Conservation (phyloP, 306 rosid species). For the Macrotyloma uniflorum region DNA sequence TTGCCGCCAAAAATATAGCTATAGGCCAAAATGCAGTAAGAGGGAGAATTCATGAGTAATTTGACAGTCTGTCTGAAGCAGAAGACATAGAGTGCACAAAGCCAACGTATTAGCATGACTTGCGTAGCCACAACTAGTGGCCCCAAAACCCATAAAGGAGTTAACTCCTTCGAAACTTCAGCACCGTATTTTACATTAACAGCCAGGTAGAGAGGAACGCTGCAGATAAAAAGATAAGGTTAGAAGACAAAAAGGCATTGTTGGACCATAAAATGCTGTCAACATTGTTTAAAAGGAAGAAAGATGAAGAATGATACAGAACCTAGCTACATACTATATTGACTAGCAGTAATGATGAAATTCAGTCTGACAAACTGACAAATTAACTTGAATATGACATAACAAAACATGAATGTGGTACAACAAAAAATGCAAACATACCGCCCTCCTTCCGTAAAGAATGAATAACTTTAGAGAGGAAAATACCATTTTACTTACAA, state of each 20-base stretch:
- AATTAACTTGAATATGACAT: conserved; percentile 18
- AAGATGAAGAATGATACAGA: conserved; percentile 16
- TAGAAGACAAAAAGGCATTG: conserved; percentile 24
- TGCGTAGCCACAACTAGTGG: conserved; percentile 69
- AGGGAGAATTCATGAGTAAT: conserved; percentile 62
- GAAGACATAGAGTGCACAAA: conserved; percentile 66
- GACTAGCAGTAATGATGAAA: conserved; percentile 17
- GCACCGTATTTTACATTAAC: conserved; percentile 71
- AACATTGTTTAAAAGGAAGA: conserved; percentile 16
- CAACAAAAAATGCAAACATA: background rate
- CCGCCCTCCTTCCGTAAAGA: conserved; percentile 7
- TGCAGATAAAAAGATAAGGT: conserved; percentile 55
- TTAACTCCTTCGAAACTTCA: conserved; percentile 84
- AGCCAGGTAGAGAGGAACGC: conserved; percentile 76
- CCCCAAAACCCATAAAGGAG: conserved; percentile 89
- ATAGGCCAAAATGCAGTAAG: conserved; percentile 57
- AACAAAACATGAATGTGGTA: conserved; percentile 7
- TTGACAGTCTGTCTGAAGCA: conserved; percentile 70
- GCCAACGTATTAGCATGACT: conserved; percentile 57
- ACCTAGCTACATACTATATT: background rate
- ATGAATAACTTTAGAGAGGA: conserved; percentile 21
- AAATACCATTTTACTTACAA: conserved; percentile 67
- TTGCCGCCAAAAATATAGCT: conserved; percentile 59
- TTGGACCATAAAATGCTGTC: conserved; percentile 2
- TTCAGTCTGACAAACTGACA: background rate